Evolutionary conservation across 176 grass and related monocot species (phyloP), one percentile per base, ranked within the genome.

Genomic region (Otatea glauca): DNA sequence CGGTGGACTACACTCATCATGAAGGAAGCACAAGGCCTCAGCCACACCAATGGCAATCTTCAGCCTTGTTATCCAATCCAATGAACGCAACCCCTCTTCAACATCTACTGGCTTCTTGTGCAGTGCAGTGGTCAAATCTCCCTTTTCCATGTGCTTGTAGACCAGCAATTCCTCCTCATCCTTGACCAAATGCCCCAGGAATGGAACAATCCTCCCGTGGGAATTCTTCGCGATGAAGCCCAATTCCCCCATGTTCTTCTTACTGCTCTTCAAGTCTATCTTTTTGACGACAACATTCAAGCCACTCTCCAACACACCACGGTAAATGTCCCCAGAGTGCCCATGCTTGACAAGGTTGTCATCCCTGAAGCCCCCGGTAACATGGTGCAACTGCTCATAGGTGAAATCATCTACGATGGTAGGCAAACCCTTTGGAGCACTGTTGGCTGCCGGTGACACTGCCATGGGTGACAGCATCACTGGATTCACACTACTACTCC

Each of bases 51-150:
- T 90, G 23, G 96, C 96, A 38, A 98, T 91, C 80, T 98, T 98
- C 74, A 98, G 75, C 80, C 96, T 90, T 21, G 89, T 98, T 89
- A 98, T 98, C 96, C 96, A 98, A 78, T 98, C 96, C 77, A 98
- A 85, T 9, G 96, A 94, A 17, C 34, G 78, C 81, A 89, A 72
- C 9, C 89, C 93, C 7, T 86, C 89, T 73, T 91, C 86, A 50
- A 45, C 56, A 25, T 85, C 67, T 1, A 77, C 34, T 38, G 81
- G 75, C 17, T 88, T 92, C 74, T 74, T 96, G 72, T 89, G 89
- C 70, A 98, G 82, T 56, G 91, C 93, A 51, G 60, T 68, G 38
- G 91, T 91, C 74, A 98, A 88, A 85, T 98, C 96, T 67, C 93
- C 88, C 81, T 89, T 98, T 6, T 29, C 12, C 93, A 98, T 89